Evolutionary conservation across 2,329 filamentous ascomycete genomes (phyloP), one percentile per base, ranked within the genome.

Genomic region (Pseudovirgaria hyperparasitica): DNA sequence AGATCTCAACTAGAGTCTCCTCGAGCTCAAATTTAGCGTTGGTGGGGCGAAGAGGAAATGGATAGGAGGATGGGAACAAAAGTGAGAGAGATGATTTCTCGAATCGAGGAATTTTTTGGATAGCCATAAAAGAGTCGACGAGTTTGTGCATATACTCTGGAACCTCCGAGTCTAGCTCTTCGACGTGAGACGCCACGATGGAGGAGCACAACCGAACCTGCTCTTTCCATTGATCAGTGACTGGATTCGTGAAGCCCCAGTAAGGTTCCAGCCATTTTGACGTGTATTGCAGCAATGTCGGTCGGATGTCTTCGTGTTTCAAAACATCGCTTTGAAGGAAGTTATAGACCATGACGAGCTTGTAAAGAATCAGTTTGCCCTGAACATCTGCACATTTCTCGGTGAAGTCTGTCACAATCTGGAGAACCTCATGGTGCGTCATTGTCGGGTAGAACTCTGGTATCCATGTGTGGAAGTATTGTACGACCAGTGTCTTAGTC

Each of bases 391-490:
- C 72, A 56, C 86, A 94, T 1, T 90, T 84, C 46, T 94, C 85
- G 62, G 96, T 78, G 46, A 96, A 92, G 54, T 87, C 82, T 35
- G 92, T 82, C 21, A 86, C 84, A 36, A 94, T 79, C 43, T 92
- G 79, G 27, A 94, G 62, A 23, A 94, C 87, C 49, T 96, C 87
- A 42, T 85, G 78, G 0, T 77, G 75, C 4, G 69, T 71, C 46
- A 96, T 66, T 19, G 90, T 65, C 2, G 76, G 73, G 1, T 72
- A 66, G 7, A 98, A 70, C 48, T 96, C 87, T 0, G 90, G 87
- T n/a, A 98, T 62, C 90, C 90, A 98, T 0, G 82, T 81, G 48
- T 96, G 87, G 50, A 96, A 92, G 50, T 96, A 84, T 53, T 98
- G 90, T 9, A 96, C 85, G 3, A 92, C 76, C 26, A 98, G 62